phyloP scores from a whole-genome alignment of 108 stramenopile genomes.

The Skeletonema costatum region DNA sequence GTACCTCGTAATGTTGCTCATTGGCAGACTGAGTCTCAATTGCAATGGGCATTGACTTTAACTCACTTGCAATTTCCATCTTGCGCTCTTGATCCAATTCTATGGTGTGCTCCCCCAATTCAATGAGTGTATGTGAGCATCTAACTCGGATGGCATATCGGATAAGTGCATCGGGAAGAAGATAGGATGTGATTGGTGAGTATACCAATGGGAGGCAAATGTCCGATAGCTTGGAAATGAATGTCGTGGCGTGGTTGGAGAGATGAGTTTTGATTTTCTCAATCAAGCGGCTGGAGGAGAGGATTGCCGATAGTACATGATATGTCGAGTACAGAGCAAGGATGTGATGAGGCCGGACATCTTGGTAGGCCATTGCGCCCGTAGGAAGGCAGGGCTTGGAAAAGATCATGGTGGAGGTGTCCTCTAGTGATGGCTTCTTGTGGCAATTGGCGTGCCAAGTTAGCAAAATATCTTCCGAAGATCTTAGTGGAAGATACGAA shows the following conservation, averaged over 20 bases:
- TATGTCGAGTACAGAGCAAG: constrained; percentile 48
- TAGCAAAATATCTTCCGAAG: background rate
- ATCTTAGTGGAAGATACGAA: too few species aligned
- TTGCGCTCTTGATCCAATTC: constrained; percentile 54
- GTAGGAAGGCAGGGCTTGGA: background rate
- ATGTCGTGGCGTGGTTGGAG: constrained; percentile 37
- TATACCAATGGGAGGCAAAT: constrained; percentile 49
- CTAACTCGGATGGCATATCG: constrained; percentile 76
- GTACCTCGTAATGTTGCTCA: constrained; percentile 98
- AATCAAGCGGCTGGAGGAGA: constrained; percentile 51
- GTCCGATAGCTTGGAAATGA: constrained; percentile 46
- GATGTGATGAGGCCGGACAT: constrained; percentile 65
- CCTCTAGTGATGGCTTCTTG: too few species aligned
- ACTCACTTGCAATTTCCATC: constrained; percentile 55
- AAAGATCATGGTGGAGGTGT: background rate
- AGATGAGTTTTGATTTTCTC: constrained; percentile 32
- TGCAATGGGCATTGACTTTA: constrained; percentile 82
- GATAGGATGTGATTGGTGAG: constrained; percentile 42
- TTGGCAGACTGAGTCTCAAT: constrained; percentile 88
- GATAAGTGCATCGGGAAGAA: constrained; percentile 70
- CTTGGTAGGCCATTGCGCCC: constrained; percentile 32
- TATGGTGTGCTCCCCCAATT: constrained; percentile 25
- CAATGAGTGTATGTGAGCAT: constrained; percentile 59
- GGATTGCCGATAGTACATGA: constrained; percentile 19
- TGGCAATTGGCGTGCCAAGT: too few species aligned